Conservation (phyloP, 768 basidiomycete species). For the Boletus fagicola region DNA sequence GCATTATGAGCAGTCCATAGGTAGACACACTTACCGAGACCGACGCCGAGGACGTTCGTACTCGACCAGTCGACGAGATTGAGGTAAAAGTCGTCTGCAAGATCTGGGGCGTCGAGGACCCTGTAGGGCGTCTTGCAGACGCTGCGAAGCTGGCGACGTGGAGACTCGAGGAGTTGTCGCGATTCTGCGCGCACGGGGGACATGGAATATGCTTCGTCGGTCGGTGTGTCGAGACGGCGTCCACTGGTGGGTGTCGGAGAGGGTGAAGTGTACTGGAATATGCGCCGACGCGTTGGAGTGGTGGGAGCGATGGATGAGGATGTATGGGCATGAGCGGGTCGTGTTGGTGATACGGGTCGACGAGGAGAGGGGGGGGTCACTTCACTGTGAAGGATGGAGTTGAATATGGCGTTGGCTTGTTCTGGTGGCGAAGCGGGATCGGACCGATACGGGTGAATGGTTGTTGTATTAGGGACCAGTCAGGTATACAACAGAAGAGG, state of each 20-base stretch:
- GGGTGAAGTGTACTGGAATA: slow-evolving; percentile 69
- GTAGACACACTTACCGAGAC: slow-evolving; percentile 89
- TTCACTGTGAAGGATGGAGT: slow-evolving; percentile 71
- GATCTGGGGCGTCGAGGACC: slow-evolving; percentile 94
- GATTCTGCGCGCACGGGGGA: slow-evolving; percentile 85
- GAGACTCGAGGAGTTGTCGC: slow-evolving; percentile 78
- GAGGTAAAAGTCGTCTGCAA: slow-evolving; percentile 98
- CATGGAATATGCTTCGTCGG: slow-evolving; percentile 86
- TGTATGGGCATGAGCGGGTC: slow-evolving; percentile 37
- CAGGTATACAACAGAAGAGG: background rate
- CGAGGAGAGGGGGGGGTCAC: slow-evolving; percentile 70
- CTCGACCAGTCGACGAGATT: slow-evolving; percentile 98
- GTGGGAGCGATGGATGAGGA: slow-evolving; percentile 40
- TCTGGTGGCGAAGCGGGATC: slow-evolving; percentile 42
- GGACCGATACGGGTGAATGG: slow-evolving; percentile 15
- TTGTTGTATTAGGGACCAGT: slow-evolving; percentile 4
- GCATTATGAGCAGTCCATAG: slow-evolving; percentile 97
- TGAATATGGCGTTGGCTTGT: slow-evolving; percentile 84
- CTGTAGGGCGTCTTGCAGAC: slow-evolving; percentile 96
- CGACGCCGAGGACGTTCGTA: slow-evolving; percentile 93
- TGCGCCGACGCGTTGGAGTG: slow-evolving; percentile 52
- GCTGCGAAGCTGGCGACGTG: slow-evolving; percentile 73
- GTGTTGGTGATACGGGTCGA: slow-evolving; percentile 60
- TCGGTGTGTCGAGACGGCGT: slow-evolving; percentile 74
- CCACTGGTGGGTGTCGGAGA: slow-evolving; percentile 46